Evolutionary conservation across 2,329 filamentous ascomycete species (phyloP), one percentile per base, ranked within the genome.

Genomic region (Zymoseptoria crescenta): DNA sequence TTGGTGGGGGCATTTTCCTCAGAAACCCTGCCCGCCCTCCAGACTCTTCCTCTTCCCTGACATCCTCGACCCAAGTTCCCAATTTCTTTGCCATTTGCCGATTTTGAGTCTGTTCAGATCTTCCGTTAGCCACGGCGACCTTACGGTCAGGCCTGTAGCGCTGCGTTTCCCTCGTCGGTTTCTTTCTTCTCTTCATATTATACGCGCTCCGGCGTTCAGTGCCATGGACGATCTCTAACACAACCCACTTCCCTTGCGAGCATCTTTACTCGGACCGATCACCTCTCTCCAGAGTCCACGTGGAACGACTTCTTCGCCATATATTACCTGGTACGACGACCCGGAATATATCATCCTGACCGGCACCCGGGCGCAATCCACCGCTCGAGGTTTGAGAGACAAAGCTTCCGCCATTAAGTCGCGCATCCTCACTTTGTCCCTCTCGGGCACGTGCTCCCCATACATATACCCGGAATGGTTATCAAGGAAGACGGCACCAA

Each of bases 401-500:
- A 45, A 45, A 45, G 35, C 16, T 45, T 16, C 35, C 35, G 35
- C 35, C n/a, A 5, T 48, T 54, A 63, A 61, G 60, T 62, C 63
- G 58, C 60, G 57, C 63, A 66, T 59, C 54, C 24, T 48, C 55
- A 53, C 53, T 55, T 35, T 55, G 48, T 51, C 50, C 50, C 52
- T 28, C 53, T 52, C 49, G 27, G 24, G 53, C 61, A 63, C 61
- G 53, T 56, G 58, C 59, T 52, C 52, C 60, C 58, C 58, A 28
- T 50, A 41, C 54, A 50, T 54, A 28, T 53, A 30, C 56, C 62
- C 63, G 67, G 64, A 57, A 72, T 72, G 71, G 71, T 73, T 62
- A 63, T 73, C 65, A 71, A 69, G 63, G 65, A 66, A 60, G 87
- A 96, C 82, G 93, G 93, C 76, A 91, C 96, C 81, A 97, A 97